A percentile compares a stretch with the other conserved stretches of the same genome.
These are phyloP conservation scores for Coemansia sp. DNA, from an alignment of 192 early-diverging fungal species.

Conservation along the genomic window DNA sequence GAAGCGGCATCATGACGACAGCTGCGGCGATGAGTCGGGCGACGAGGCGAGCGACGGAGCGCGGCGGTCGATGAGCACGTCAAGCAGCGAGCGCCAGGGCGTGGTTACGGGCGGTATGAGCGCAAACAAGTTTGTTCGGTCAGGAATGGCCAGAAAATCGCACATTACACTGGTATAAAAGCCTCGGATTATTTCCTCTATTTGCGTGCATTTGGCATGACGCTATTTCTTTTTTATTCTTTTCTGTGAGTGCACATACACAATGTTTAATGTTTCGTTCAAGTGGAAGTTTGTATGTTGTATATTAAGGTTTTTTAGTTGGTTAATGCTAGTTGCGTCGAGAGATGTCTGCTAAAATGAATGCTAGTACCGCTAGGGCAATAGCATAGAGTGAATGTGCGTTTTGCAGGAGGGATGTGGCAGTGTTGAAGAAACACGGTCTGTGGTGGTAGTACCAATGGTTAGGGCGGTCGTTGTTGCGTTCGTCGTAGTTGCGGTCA, in stretches of 20 bases:
- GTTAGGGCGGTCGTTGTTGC: not conserved
- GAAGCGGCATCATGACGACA: constrained; percentile 42
- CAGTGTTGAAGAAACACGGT: not conserved
- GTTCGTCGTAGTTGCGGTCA: not conserved
- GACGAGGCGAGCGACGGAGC: constrained; percentile 5
- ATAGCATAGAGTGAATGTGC: not conserved
- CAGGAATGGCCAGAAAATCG: constrained; percentile 26
- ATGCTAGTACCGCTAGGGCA: not conserved
- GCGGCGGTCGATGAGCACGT: constrained; percentile 17
- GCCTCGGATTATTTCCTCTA: not conserved
- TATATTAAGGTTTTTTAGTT: too few species aligned
- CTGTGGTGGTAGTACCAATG: not conserved
- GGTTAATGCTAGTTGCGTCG: not conserved
- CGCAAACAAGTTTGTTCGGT: constrained; percentile 39
- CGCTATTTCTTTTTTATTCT: too few species aligned
- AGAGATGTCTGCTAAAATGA: not conserved
- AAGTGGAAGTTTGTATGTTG: too few species aligned
- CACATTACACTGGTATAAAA: constrained; percentile 22
- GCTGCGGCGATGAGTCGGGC: constrained; percentile 22
- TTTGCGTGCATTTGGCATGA: too few species aligned
- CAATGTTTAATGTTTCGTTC: too few species aligned
- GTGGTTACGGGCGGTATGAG: constrained; percentile 12
- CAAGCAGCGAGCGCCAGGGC: constrained; percentile 23
- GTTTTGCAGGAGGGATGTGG: not conserved
- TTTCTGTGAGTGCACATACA: too few species aligned